Conservation (phyloP, 2,329 filamentous ascomycete species). For the Penicillium sp. region DNA sequence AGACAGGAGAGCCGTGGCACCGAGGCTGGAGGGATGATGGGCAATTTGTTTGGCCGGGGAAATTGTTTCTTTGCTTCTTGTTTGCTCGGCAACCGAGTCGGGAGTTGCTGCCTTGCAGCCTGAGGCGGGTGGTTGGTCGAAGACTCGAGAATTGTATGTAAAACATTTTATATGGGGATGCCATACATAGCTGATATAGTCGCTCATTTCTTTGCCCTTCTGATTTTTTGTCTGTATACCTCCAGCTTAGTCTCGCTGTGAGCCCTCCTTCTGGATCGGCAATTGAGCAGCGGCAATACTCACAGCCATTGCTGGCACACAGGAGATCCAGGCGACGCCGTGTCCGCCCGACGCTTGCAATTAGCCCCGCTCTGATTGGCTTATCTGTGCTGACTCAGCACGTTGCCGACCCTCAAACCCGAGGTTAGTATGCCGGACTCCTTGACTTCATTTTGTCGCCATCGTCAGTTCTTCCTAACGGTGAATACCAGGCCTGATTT, state of each 20-base stretch:
- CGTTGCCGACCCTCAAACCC: slow-evolving; percentile 39
- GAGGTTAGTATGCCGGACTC: slow-evolving; percentile 40
- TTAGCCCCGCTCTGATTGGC: slow-evolving; percentile 40
- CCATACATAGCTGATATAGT: background rate
- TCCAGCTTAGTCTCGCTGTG: background rate
- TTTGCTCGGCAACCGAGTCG: slow-evolving; percentile 21
- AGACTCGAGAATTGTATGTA: background rate
- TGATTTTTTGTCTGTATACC: background rate
- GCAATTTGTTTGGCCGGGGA: slow-evolving; percentile 4
- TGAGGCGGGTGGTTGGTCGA: slow-evolving; percentile 9
- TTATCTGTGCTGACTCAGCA: slow-evolving; percentile 35
- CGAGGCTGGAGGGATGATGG: slow-evolving; percentile 9
- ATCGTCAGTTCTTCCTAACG: slow-evolving; percentile 18
- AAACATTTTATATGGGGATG: background rate
- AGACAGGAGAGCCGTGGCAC: slow-evolving; percentile 1
- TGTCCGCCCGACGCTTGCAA: slow-evolving; percentile 46
- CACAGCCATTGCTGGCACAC: slow-evolving; percentile 6
- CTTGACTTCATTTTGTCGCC: slow-evolving; percentile 34
- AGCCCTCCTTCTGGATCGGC: background rate
- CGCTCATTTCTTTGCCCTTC: background rate
- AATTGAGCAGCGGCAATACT: slow-evolving; percentile 5
- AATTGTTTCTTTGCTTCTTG: slow-evolving; percentile 1
- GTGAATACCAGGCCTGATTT: slow-evolving; percentile 19
- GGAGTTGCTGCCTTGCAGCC: slow-evolving; percentile 20
- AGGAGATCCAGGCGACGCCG: slow-evolving; percentile 29